Conservation (phyloP, 2,329 filamentous ascomycete species). For the Arthrobotrys conoides region DNA sequence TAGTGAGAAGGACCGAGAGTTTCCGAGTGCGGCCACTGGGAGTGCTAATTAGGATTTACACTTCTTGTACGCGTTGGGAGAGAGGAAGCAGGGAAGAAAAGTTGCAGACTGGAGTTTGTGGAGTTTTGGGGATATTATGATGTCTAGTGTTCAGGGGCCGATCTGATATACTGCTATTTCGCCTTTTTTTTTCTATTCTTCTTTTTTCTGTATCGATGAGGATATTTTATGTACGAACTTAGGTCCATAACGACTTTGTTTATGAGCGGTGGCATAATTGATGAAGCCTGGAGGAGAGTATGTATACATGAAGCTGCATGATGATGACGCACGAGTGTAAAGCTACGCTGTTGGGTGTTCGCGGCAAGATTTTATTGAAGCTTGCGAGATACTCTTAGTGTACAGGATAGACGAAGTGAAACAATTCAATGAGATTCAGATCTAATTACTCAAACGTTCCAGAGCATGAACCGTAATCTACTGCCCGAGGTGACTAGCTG, state of each 20-base stretch:
- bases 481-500: no score
- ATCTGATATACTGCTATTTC: constrained; percentile 1
- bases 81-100: constrained; percentile 11
- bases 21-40: constrained; percentile 23
- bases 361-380: not conserved
- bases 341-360: not conserved
- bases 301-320: constrained; percentile 1
- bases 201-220: not conserved
- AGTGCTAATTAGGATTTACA: constrained; percentile 57
- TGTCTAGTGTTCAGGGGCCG: constrained; percentile 26
- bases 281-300: not conserved
- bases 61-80: constrained; percentile 29
- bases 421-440: not conserved
- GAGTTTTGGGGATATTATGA: constrained; percentile 52
- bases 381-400: not conserved
- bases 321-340: not conserved
- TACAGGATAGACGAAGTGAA: constrained; percentile 1
- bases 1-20: constrained; percentile 27
- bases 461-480: not conserved
- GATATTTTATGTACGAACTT: not conserved
- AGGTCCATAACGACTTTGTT: not conserved
- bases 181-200: not conserved
- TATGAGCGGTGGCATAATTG: constrained; percentile 4
- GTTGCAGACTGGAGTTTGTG: constrained; percentile 39
- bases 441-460: not conserved